These are phyloP conservation scores for Zymoseptoria passerinii DNA, from an alignment of 2,329 filamentous ascomycete species.

Conservation along the genomic window DNA sequence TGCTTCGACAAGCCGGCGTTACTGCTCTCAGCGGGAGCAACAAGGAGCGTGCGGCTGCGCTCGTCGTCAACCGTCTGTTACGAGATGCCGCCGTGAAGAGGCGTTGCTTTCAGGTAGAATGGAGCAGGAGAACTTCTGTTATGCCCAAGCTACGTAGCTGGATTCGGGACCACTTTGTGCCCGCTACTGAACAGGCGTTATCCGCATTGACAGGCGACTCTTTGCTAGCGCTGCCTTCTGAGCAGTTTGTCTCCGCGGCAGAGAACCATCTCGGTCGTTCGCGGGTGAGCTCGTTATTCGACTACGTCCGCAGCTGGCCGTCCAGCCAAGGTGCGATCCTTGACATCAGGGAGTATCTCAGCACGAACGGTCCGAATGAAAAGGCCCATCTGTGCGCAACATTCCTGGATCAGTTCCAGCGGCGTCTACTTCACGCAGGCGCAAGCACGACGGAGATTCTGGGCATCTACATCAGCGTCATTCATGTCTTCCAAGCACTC, in stretches of 20 bases:
- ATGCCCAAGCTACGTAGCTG: constrained; percentile 55
- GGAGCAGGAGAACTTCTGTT: constrained; percentile 47
- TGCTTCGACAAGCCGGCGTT: constrained; percentile 39
- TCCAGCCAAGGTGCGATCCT: constrained; percentile 61
- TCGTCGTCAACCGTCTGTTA: constrained; percentile 61
- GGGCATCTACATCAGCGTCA: constrained; percentile 70
- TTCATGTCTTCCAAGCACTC: constrained; percentile 64
- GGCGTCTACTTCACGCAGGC: constrained; percentile 63
- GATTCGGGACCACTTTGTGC: constrained; percentile 59
- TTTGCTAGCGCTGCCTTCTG: constrained; percentile 20
- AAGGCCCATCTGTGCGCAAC: constrained; percentile 61
- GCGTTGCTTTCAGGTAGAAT: constrained; percentile 55
- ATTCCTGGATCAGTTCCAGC: constrained; percentile 59
- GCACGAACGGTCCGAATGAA: constrained; percentile 59
- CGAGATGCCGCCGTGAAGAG: constrained; percentile 50
- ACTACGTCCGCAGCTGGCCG: constrained; percentile 71
- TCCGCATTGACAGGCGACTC: constrained; percentile 17
- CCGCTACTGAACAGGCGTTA: constrained; percentile 51
- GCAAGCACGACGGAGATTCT: constrained; percentile 68
- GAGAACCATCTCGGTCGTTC: constrained; percentile 59
- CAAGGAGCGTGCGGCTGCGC: constrained; percentile 63
- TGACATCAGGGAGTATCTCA: constrained; percentile 58
- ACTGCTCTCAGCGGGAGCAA: constrained; percentile 61
- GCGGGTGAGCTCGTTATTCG: constrained; percentile 65
- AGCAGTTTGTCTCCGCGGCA: constrained; percentile 64